Base-by-base conservation (phyloP, 1,139 yeast genomes). In the Geotrichum restrictum region DNA sequence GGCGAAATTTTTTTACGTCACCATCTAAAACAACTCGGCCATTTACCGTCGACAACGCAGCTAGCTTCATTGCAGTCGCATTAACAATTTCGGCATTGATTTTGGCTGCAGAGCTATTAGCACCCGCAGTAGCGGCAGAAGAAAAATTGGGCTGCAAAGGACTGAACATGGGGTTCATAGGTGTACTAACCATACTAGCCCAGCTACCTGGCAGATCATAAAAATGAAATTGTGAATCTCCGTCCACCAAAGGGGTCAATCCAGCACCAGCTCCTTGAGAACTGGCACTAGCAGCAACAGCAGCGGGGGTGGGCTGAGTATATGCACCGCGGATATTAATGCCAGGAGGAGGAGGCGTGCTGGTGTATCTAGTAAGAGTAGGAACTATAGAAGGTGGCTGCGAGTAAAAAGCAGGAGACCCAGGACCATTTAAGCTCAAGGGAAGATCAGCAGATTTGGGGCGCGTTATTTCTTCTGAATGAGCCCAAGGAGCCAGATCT, bases 51-150 rank as follows among this genome's bases (percentile, higher is more conserved):
- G 64, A 62, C 50, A 69, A 57, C 11, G 73, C 72, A 1, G 73
- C 71, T 57, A 69, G 57, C 49, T 69, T 69, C 66, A 67, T 64
- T 18, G 72, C 71, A 5, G 71, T 66, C n/a, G 64, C 56, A 50
- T 58, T 63, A n/a, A 60, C 56, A 39, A 65, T 64, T 49, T 65
- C 67, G n/a, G 59, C 58, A 48, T 57, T 62, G 48, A 58, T 52
- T 48, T 60, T 59, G 38, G 52, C 37, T 2, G 41, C 50, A 16
- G 38, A 49, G 33, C 32, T 49, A 5, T 33, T 39, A 33, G 45
- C 52, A 24, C 7, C 29, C 8, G 29, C 29, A 14, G 42, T 46
- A 10, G 33, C 24, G 16, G 39, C 48, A 16, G 31, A 33, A n/a
- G 51, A 29, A 34, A 39, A 48, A 7, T 43, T 37, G 18, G 38